A percentile compares a stretch with the other conserved stretches of the same genome.
Evolutionary conservation across 208 protist species (phyloP).

Genomic region (Borovskyia barvae): DNA sequence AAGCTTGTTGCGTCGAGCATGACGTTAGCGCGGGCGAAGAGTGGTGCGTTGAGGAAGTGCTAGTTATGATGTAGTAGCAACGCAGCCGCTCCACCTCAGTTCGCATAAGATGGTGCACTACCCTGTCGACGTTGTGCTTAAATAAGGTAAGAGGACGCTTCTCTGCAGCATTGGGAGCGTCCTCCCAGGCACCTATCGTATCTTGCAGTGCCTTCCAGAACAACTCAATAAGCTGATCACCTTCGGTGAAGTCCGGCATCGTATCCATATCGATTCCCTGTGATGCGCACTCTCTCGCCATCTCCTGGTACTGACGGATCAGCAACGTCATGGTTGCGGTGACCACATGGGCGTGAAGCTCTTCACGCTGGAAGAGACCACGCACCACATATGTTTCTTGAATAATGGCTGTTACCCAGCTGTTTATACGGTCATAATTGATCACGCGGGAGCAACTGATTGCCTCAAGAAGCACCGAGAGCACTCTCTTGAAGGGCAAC

Average conservation of each 20-base stretch:
- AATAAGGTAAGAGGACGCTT: constrained; percentile 37
- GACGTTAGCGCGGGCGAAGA: constrained; percentile 9
- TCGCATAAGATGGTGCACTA: constrained; percentile 58
- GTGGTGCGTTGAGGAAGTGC: constrained; percentile 25
- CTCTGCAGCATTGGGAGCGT: constrained; percentile 9
- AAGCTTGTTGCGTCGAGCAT: background rate
- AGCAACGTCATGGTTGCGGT: constrained; percentile 67
- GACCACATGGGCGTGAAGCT: constrained; percentile 74
- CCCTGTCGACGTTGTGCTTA: constrained; percentile 58
- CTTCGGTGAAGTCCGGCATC: constrained; percentile 64
- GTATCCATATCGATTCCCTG: constrained; percentile 17
- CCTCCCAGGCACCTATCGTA: constrained; percentile 26
- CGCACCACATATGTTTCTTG: constrained; percentile 73
- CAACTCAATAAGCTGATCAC: constrained; percentile 58
- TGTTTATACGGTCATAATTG: constrained; percentile 66
- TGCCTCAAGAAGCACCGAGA: constrained; percentile 71
- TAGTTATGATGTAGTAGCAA: constrained; percentile 63
- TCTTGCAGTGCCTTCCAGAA: constrained; percentile 75
- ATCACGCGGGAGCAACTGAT: constrained; percentile 64
- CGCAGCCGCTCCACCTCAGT: constrained; percentile 69
- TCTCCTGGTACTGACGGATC: constrained; percentile 72
- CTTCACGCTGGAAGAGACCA: constrained; percentile 71
- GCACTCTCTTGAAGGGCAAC: constrained; percentile 61
- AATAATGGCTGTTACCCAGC: constrained; percentile 74
- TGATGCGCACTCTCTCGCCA: constrained; percentile 36